A percentile compares a stretch with the other conserved stretches of the same genome.
Conservation (phyloP, 2,329 filamentous ascomycete genomes). For the Claviceps sp. region DNA sequence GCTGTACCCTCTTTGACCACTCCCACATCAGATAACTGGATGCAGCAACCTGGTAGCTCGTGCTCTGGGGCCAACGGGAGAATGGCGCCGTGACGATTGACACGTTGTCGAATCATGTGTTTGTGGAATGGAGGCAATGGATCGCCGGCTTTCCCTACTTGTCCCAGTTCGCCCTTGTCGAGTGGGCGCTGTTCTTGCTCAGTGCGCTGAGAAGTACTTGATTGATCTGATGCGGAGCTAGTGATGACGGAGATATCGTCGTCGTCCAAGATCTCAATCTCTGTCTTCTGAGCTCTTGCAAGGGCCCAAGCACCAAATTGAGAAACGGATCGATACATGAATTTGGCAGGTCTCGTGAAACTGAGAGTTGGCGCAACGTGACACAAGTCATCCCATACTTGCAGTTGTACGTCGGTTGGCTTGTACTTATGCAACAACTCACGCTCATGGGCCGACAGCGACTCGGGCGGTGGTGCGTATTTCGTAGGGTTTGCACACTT, state of each 20-base stretch:
- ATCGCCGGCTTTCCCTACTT: slow-evolving; percentile 79
- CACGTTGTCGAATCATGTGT: slow-evolving; percentile 85
- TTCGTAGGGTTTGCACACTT: slow-evolving; percentile 75
- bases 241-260: slow-evolving; percentile 66
- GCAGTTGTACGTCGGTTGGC: slow-evolving; percentile 83
- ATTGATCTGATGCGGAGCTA: slow-evolving; percentile 30
- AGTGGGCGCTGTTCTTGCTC: slow-evolving; percentile 6
- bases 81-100: slow-evolving; percentile 65
- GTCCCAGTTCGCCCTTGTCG: slow-evolving; percentile 12
- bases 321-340: slow-evolving; percentile 85
- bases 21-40: slow-evolving; percentile 55
- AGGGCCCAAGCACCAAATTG: slow-evolving; percentile 91
- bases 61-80: slow-evolving; percentile 50
- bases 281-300: slow-evolving; percentile 64
- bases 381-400: slow-evolving; percentile 92
- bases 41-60: slow-evolving; percentile 50
- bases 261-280: slow-evolving; percentile 71
- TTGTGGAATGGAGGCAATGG: slow-evolving; percentile 64
- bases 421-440: slow-evolving; percentile 51
- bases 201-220: slow-evolving; percentile 12
- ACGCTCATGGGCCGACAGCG: slow-evolving; percentile 49
- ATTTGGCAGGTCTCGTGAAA: slow-evolving; percentile 90
- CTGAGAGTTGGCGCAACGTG: slow-evolving; percentile 88
- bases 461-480: slow-evolving; percentile 56
- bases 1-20: slow-evolving; percentile 70